Conservation (phyloP, 2,329 filamentous ascomycete genomes). For the Mollisia scopiformis region DNA sequence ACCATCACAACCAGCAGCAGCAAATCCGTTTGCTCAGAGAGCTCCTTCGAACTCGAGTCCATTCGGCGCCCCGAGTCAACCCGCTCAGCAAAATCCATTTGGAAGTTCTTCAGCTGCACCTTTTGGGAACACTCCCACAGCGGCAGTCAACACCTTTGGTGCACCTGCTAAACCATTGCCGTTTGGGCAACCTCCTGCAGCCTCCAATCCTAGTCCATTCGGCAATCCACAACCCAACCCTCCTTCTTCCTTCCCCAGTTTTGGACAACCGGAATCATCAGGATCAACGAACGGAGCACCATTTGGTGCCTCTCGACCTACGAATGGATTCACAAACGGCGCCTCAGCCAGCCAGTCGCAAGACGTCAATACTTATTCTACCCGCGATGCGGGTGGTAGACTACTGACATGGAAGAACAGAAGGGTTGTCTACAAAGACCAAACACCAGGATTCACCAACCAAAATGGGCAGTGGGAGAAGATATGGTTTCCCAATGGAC, state of each 20-base stretch:
- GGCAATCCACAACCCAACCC: conserved; percentile 26
- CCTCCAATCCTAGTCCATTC: conserved; percentile 37
- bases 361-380: conserved; percentile 25
- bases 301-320: not conserved
- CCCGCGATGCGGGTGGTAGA: conserved; percentile 33
- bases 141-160: conserved; percentile 13
- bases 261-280: conserved; percentile 35
- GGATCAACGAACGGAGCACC: not conserved
- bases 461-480: conserved; percentile 60
- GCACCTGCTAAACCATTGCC: conserved; percentile 2
- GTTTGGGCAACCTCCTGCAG: not conserved
- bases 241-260: conserved; percentile 24
- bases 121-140: not conserved
- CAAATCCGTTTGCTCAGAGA: not conserved
- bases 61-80: conserved; percentile 34
- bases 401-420: conserved; percentile 66
- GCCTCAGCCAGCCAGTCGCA: conserved; percentile 9
- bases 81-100: conserved; percentile 43
- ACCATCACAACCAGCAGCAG: conserved; percentile 29
- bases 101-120: conserved; percentile 41
- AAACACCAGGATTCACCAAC: conserved; percentile 51
- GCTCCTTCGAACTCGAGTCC: conserved; percentile 35
- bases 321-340: not conserved
- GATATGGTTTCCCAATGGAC: conserved; percentile 75
- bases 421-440: conserved; percentile 60